Evolutionary conservation across 768 basidiomycete species (phyloP).

Genomic region (Pleurotus ostreatus): DNA sequence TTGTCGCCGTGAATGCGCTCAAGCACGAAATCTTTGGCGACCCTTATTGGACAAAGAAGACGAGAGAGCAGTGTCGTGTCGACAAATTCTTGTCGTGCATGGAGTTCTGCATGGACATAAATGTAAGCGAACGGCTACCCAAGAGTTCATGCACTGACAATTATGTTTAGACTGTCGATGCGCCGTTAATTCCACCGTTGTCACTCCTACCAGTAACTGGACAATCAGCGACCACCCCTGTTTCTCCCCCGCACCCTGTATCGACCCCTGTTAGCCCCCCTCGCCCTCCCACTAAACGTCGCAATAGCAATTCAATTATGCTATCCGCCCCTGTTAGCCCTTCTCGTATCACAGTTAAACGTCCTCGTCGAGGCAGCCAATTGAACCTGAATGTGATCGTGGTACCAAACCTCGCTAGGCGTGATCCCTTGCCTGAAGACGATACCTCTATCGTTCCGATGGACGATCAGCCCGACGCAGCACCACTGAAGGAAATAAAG

Average conservation of each 20-base stretch:
- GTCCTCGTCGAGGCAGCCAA: no score
- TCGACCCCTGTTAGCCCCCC: background rate
- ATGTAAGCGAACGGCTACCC: background rate
- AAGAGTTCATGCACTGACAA: background rate
- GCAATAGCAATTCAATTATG: background rate
- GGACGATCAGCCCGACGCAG: background rate
- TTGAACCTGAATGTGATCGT: no score
- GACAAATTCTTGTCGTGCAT: background rate
- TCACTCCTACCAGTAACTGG: background rate
- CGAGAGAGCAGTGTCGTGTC: background rate
- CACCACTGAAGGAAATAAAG: background rate
- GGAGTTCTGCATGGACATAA: background rate
- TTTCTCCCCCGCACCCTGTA: background rate
- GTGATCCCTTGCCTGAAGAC: no score
- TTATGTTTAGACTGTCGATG: background rate
- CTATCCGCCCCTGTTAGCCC: background rate
- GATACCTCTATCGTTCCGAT: no score
- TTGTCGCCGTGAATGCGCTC: background rate
- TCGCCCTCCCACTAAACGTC: background rate
- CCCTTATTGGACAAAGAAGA: background rate
- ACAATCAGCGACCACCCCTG: background rate
- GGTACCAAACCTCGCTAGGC: no score
- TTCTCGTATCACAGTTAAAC: no score
- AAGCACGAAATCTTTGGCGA: background rate
- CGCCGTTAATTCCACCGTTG: background rate